Evolutionary conservation across 129 eudicot genomes (phyloP).

Genomic region (Daucus carota): DH1_v3.0 NC_030383.2:56243501-56244000

Average conservation of each 20-base stretch:
- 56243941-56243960: too few relatives aligned
- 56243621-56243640: neutral
- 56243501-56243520: neutral
- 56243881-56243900: too few relatives aligned
- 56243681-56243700: too few relatives aligned
- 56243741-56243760: neutral
- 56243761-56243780: neutral
- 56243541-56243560: neutral
- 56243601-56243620: neutral
- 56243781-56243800: neutral
- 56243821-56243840: neutral
- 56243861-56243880: too few relatives aligned
- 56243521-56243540: neutral
- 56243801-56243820: neutral
- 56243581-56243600: neutral
- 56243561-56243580: neutral
- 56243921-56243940: too few relatives aligned
- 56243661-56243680: too few relatives aligned
- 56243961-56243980: too few relatives aligned
- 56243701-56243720: too few relatives aligned
- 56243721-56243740: neutral
- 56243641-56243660: too few relatives aligned
- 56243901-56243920: too few relatives aligned
- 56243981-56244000: too few relatives aligned
- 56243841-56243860: neutral